Percentiles rank a stretch among this genome's conserved stretches.
phyloP scores from a whole-genome alignment of 768 basidiomycete genomes.

The Gymnopilus junonius region DNA sequence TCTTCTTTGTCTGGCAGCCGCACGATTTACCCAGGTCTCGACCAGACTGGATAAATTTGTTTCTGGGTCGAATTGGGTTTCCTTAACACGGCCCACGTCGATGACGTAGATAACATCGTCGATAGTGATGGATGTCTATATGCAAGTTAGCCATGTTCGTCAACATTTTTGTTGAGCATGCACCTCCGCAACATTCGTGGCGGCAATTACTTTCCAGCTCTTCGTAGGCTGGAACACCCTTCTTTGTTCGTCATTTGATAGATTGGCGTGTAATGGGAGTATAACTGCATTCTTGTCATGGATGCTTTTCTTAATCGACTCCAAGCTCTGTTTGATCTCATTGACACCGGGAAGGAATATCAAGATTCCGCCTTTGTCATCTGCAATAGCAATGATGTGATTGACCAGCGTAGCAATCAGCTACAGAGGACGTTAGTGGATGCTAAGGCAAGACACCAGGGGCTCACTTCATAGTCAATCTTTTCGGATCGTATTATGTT shows the following conservation, averaged over 20 bases:
- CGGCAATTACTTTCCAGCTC: slow-evolving; percentile 82
- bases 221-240: slow-evolving; percentile 68
- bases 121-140: slow-evolving; percentile 89
- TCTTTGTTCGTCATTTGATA: slow-evolving; percentile 84
- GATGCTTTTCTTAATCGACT: slow-evolving; percentile 48
- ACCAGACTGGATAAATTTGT: slow-evolving; percentile 75
- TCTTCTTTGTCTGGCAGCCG: slow-evolving; percentile 81
- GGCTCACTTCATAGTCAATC: slow-evolving; percentile 74
- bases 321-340: slow-evolving; percentile 81
- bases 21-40: slow-evolving; percentile 79
- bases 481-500: slow-evolving; percentile 61
- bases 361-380: slow-evolving; percentile 68
- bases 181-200: slow-evolving; percentile 93
- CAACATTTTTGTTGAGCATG: slow-evolving; percentile 12
- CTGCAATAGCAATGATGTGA: slow-evolving; percentile 57
- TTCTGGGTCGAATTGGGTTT: slow-evolving; percentile 73
- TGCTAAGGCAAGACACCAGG: neutral
- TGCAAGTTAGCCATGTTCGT: neutral
- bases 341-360: slow-evolving; percentile 92
- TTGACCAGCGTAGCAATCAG: slow-evolving; percentile 69
- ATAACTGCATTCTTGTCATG: slow-evolving; percentile 48
- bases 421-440: slow-evolving; percentile 32
- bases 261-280: slow-evolving; percentile 87
- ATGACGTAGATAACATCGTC: slow-evolving; percentile 88
- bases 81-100: slow-evolving; percentile 86